A percentile compares a stretch with the other conserved stretches of the same genome.
Conservation (phyloP, 2,329 filamentous ascomycete species). For the Cladorrhinum sp. region DNA sequence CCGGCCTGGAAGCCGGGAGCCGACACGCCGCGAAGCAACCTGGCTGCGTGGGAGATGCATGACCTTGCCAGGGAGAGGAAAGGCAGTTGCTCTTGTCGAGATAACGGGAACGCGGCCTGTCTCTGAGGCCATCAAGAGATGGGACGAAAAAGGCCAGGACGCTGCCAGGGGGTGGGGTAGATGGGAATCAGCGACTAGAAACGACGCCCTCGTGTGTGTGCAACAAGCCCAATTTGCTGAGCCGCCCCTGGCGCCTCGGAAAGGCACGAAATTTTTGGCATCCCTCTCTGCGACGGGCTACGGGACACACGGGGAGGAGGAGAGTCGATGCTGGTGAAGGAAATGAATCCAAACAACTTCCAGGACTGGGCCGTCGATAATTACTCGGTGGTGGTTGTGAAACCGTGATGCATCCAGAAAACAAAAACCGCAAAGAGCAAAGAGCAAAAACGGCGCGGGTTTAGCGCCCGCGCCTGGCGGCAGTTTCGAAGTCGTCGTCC, state of each 20-base stretch:
- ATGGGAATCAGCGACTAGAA: not conserved
- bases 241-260: constrained; percentile 2
- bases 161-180: not conserved
- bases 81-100: not conserved
- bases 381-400: not conserved
- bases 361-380: not conserved
- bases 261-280: not conserved
- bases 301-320: not conserved
- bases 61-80: not conserved
- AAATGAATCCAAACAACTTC: not conserved
- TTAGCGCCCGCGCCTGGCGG: constrained; percentile 19
- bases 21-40: constrained; percentile 9
- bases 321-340: not conserved
- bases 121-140: not conserved
- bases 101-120: not conserved
- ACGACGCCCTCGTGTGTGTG: too few relatives aligned
- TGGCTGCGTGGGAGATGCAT: not conserved
- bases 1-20: constrained; percentile 14
- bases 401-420: not conserved
- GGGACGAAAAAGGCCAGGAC: not conserved
- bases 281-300: not conserved
- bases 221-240: not conserved
- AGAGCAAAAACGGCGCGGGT: not conserved
- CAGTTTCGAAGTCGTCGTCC: constrained; percentile 6
- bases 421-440: not conserved